Conservation (phyloP, 306 rosid genomes). For the Chamaecrista fasciculata region DNA sequence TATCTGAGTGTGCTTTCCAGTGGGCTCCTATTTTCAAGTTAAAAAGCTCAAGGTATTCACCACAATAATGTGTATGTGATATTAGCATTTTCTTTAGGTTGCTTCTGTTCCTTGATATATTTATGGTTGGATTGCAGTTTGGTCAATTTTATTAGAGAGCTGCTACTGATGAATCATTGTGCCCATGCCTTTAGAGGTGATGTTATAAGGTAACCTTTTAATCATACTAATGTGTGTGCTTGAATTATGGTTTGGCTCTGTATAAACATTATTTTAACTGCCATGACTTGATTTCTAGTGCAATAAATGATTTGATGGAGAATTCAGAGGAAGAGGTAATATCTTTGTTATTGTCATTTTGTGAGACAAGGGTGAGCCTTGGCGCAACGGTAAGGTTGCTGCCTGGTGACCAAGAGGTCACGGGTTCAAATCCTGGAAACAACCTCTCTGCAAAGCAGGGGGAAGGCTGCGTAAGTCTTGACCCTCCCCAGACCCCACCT, state of each 20-base stretch:
- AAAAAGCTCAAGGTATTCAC: conserved; percentile 55
- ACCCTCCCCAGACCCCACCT: no score
- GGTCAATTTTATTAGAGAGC: conserved; percentile 53
- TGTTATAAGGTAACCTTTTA: conserved; percentile 58
- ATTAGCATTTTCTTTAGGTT: conserved; percentile 21
- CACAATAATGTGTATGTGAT: conserved; percentile 9
- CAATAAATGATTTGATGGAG: conserved; percentile 59
- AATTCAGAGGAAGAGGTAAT: conserved; percentile 59
- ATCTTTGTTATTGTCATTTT: conserved; percentile 54
- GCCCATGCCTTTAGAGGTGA: conserved; percentile 47
- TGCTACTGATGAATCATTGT: conserved; percentile 53
- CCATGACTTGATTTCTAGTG: conserved; percentile 46
- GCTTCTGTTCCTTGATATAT: conserved; percentile 35
- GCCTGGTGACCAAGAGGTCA: no score
- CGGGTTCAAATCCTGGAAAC: no score
- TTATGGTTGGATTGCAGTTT: conserved; percentile 54
- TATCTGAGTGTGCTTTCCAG: conserved; percentile 61
- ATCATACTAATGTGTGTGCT: conserved; percentile 1
- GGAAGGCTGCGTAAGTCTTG: no score
- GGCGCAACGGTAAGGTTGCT: no score
- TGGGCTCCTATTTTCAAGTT: conserved; percentile 76
- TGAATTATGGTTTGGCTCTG: conserved; percentile 18
- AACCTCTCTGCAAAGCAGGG: no score
- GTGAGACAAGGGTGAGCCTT: no score
- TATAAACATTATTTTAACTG: conserved; percentile 20